phyloP scores from a whole-genome alignment of 2,329 filamentous ascomycete genomes.

The Kalaharituber pfeilii region DNA sequence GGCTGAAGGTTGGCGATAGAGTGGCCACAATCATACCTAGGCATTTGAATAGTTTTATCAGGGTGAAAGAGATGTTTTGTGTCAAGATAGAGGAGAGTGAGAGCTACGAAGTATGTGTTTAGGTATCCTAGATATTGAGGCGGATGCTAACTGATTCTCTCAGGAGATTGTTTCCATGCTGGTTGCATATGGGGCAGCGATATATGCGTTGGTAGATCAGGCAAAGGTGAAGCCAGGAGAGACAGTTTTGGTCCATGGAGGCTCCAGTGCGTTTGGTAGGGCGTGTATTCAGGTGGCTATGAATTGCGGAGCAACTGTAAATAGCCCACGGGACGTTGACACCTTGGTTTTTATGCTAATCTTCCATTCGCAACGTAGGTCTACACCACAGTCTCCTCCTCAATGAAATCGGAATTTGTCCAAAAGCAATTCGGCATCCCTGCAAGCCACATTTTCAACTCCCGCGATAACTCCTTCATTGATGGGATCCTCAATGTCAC shows the following conservation, averaged over 20 bases:
- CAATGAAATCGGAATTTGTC: slow-evolving; percentile 29
- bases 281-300: slow-evolving; percentile 26
- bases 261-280: slow-evolving; percentile 26
- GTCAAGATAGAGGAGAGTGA: slow-evolving; percentile 6
- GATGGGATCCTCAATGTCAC: slow-evolving; percentile 26
- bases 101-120: slow-evolving; percentile 4
- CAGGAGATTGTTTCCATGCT: no score
- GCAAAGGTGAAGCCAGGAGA: slow-evolving; percentile 21
- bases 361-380: slow-evolving; percentile 23
- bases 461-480: slow-evolving; percentile 26
- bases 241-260: slow-evolving; percentile 27
- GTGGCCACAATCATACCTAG: slow-evolving; percentile 1
- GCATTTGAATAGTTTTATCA: not conserved
- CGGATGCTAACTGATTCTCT: no score
- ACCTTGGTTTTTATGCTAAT: not conserved
- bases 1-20: slow-evolving; percentile 22
- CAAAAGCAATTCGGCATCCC: slow-evolving; percentile 26
- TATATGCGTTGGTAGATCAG: not conserved
- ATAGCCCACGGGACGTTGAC: slow-evolving; percentile 2
- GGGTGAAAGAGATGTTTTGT: not conserved
- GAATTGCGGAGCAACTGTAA: slow-evolving; percentile 24
- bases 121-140: not conserved
- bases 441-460: slow-evolving; percentile 28
- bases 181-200: not conserved
- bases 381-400: slow-evolving; percentile 29